Conservation (phyloP, 2,329 filamentous ascomycete species). For the Penicillium sp. region DNA sequence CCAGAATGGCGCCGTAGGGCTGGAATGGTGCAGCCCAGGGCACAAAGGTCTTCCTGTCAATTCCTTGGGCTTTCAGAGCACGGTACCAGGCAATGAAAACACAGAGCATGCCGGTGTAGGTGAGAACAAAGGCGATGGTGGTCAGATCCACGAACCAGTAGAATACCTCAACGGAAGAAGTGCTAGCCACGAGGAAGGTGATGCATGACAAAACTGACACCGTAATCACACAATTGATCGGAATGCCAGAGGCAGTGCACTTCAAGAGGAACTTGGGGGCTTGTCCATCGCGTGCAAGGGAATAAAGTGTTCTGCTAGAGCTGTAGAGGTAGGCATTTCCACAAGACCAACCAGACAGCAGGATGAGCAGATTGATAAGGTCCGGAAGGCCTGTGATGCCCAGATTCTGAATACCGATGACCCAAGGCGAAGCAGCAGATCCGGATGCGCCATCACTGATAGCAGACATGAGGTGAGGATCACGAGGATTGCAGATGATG, state of each 20-base stretch:
- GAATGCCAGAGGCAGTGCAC: conserved; percentile 65
- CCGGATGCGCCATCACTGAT: conserved; percentile 60
- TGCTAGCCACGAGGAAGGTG: conserved; percentile 69
- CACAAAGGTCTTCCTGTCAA: conserved; percentile 63
- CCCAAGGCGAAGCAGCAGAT: conserved; percentile 70
- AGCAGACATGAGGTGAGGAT: conserved; percentile 60
- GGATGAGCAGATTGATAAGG: conserved; percentile 73
- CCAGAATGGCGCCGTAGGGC: conserved; percentile 70
- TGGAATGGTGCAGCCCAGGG: conserved; percentile 69
- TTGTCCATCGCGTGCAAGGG: conserved; percentile 50
- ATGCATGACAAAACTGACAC: conserved; percentile 68
- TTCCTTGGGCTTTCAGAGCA: conserved; percentile 67
- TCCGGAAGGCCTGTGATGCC: conserved; percentile 67
- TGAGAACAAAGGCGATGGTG: conserved; percentile 32
- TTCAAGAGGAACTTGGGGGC: conserved; percentile 58
- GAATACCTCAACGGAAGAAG: conserved; percentile 65
- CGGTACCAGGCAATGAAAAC: conserved; percentile 72
- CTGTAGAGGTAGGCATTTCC: conserved; percentile 67
- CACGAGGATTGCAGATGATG: conserved; percentile 67
- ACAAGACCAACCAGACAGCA: conserved; percentile 70
- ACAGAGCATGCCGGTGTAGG: conserved; percentile 65
- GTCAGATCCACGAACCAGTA: conserved; percentile 69
- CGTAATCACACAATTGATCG: conserved; percentile 67
- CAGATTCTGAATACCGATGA: conserved; percentile 70
- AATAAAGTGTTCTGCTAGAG: conserved; percentile 54